phyloP scores from a whole-genome alignment of 192 early-diverging fungal genomes.

The Podila minutissima region DNA sequence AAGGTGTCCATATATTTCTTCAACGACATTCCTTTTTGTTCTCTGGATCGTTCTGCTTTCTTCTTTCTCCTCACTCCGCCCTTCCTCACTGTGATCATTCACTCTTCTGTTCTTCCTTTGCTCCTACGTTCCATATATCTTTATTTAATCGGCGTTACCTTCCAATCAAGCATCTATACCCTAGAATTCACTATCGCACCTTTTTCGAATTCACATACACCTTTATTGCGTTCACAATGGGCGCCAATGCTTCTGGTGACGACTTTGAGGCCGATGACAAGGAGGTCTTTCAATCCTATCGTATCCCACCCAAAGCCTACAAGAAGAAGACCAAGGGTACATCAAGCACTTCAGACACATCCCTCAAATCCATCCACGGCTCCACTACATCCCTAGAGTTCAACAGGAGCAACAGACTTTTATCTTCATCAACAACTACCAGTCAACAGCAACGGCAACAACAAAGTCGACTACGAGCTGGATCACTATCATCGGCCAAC shows the following conservation, averaged over 20 bases:
- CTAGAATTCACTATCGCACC: background rate
- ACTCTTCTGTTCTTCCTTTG: background rate
- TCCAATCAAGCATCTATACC: background rate
- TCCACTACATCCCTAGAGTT: slow-evolving; percentile 24
- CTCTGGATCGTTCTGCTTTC: background rate
- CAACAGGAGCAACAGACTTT: background rate
- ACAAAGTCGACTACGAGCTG: slow-evolving; percentile 11
- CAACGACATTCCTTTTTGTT: background rate
- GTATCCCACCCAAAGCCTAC: slow-evolving; percentile 46
- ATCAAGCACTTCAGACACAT: background rate
- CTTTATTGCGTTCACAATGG: slow-evolving; percentile 11
- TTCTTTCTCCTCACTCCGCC: background rate
- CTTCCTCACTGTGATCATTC: background rate
- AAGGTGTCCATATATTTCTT: no score
- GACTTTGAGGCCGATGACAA: slow-evolving; percentile 31
- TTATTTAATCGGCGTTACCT: background rate
- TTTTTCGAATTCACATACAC: background rate
- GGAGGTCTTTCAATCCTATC: slow-evolving; percentile 48
- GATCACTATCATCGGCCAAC: slow-evolving; percentile 22
- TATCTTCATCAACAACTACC: slow-evolving; percentile 2
- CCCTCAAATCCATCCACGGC: background rate
- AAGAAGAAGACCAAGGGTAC: slow-evolving; percentile 28
- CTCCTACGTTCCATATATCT: background rate
- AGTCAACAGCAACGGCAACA: slow-evolving; percentile 7
- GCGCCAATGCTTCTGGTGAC: slow-evolving; percentile 36